Evolutionary conservation across 768 basidiomycete species (phyloP).

Genomic region (Candolleomyces efflorescens): DNA sequence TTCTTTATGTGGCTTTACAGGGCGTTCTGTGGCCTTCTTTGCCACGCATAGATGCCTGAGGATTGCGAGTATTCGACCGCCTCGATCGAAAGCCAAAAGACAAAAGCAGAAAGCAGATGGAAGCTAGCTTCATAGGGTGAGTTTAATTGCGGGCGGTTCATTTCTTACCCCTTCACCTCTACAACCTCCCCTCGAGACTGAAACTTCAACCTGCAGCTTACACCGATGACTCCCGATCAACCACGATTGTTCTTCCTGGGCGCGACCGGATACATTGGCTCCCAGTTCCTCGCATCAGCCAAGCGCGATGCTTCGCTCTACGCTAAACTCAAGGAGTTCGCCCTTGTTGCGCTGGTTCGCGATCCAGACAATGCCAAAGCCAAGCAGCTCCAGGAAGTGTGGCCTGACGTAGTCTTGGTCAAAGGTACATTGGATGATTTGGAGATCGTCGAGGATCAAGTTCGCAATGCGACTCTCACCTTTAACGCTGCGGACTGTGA

Average conservation of each 20-base stretch:
- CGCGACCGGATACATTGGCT: slow-evolving; percentile 41
- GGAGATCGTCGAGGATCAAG: slow-evolving; percentile 30
- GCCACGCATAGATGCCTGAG: no score
- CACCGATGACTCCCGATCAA: background rate
- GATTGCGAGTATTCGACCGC: no score
- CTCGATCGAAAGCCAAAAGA: no score
- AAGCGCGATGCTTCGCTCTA: slow-evolving; percentile 19
- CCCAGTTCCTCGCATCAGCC: slow-evolving; percentile 31
- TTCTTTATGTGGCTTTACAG: no score
- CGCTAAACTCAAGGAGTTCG: slow-evolving; percentile 20
- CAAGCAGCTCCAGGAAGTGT: slow-evolving; percentile 24
- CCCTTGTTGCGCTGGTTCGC: slow-evolving; percentile 33
- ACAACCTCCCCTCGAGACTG: no score
- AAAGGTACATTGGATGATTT: slow-evolving; percentile 36
- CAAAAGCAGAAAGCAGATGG: no score
- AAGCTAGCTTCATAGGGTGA: no score
- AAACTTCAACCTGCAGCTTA: background rate
- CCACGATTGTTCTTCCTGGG: slow-evolving; percentile 29
- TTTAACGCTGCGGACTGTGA: slow-evolving; percentile 40
- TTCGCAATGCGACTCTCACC: slow-evolving; percentile 31
- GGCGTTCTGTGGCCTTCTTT: no score
- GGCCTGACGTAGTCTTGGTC: slow-evolving; percentile 29
- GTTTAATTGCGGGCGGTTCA: no score
- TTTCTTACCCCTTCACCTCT: no score
- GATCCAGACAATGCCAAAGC: slow-evolving; percentile 25